Base-by-base conservation (phyloP, 495 filamentous ascomycete genomes). In the Podospora sp. region DNA sequence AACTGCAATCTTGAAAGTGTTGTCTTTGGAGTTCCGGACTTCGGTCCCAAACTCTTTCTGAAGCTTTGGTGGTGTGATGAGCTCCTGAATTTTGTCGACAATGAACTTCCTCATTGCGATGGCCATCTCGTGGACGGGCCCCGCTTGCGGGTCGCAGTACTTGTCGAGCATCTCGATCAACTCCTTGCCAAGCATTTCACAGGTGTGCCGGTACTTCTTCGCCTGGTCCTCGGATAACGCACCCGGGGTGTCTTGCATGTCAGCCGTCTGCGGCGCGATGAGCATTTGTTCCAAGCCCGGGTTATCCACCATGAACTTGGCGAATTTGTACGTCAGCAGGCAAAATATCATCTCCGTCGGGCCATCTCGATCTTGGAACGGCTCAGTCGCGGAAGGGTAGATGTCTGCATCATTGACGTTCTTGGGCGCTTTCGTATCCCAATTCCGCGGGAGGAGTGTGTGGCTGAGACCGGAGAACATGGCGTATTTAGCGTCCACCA, bases 281-380 rank as follows among this genome's bases (percentile, higher is more conserved):
- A 80, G 73, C 65, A 73, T 80, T 69, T 63, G 76, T 68, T 78
- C 85, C 71, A 79, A 71, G 6, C 76, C 77, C 22, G 78, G 78
- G 6, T 69, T 77, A n/a, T 82, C 76, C 16, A 82, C 75, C 27
- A 87, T 70, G 26, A 85, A 80, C 50, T 81, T 72, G 25, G 82
- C 80, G 24, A 86, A 77, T 56, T 83, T 79, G 75, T 79, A 81
- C 50, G 82, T 80, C 24, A 89, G 75, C n/a, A 88, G 75, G 68
- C 84, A 86, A 69, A 89, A 90, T 25, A 88, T 84, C 89, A 90
- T 90, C 60, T 91, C 89, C 4, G 89, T 89, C 0, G 87, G 79
- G 4, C 88, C 87, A 4, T 83, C 77, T 14, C 83, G 81, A 27
- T 86, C 82, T 52, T 77, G 77, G 9, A 86, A 78, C 0, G 78